Base-by-base conservation (phyloP, 305 asterid species). In the Fraxinus albicans region DNA sequence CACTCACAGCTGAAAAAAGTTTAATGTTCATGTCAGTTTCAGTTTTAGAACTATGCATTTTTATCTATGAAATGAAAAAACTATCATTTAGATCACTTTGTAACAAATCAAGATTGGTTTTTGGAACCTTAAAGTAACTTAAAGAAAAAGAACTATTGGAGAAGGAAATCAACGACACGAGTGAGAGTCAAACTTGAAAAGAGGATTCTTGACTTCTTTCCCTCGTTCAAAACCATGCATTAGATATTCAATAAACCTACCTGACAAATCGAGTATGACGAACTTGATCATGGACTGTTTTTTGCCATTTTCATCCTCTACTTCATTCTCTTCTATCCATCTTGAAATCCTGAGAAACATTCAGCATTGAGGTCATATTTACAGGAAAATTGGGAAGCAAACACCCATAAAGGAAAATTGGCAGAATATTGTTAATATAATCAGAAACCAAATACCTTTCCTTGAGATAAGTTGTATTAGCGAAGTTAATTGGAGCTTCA, bases 401-500 rank as follows among this genome's bases (percentile, higher is more conserved):
- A 21, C 21, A 38, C 23, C 55, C 73, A 77, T 40, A 47, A 19
- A 17, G 50, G 42, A 21, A 29, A 70, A 31, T 31, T 29, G 6
- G 4, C 19, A 77, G 47, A 73, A 75, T 25, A 17, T 33, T 23
- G 80, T 53, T n/a, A 3, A 8, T 21, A 40, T 33, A 29, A 15
- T 47, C 55, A 47, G 23, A 44, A 8, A 55, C 70, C 87, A 72
- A 83, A 17, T 53, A 95, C 97, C 97, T 89, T 85, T 95, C 99
- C 63, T 92, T 95, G 73, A 94, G 96, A 84, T 94, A 93, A 84
- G 95, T 93, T 13, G 93, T 86, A 85, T 95, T 94, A 0, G 93
- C 97, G 42, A 95, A 95, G 89, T 95, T 95, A 79, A 94, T 89
- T 29, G 97, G 97, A 82, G 99, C 91, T 88, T 95, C 95, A 81